Percentiles rank a stretch among this genome's conserved stretches.
phyloP scores from a whole-genome alignment of 2,329 filamentous ascomycete species.

The Apiospora hydei region DNA sequence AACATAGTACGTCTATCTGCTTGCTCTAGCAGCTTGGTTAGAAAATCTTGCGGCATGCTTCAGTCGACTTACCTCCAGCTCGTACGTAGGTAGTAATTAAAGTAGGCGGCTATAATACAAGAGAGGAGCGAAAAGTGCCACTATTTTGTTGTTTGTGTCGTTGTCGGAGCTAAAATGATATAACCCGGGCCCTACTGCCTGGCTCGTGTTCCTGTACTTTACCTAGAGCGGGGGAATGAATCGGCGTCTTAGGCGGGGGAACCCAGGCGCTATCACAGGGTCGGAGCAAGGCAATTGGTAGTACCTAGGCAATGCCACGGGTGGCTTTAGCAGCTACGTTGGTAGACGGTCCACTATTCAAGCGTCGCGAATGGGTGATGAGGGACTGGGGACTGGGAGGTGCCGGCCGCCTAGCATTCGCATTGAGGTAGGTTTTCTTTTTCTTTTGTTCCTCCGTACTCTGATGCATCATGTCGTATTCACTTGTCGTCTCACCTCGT shows the following conservation, averaged over 20 bases:
- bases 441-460: not conserved
- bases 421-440: not conserved
- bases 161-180: not conserved
- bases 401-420: not conserved
- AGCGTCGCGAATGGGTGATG: conserved; percentile 2
- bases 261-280: conserved; percentile 6
- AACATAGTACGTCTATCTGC: not conserved
- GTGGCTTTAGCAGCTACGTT: not conserved
- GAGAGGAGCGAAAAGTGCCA: not conserved
- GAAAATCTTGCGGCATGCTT: not conserved
- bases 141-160: not conserved
- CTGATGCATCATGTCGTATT: conserved; percentile 15
- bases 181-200: not conserved
- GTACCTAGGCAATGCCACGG: not conserved
- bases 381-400: conserved; percentile 3
- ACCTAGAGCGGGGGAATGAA: conserved; percentile 20
- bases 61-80: not conserved
- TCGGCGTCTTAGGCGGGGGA: conserved; percentile 13
- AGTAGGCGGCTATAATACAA: not conserved
- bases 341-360: conserved; percentile 1
- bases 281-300: not conserved
- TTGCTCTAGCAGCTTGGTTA: not conserved
- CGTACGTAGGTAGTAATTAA: not conserved
- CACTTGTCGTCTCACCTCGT: not conserved
- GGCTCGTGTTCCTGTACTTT: conserved; percentile 10